These are phyloP conservation scores for Sporobolomyces phaffii DNA, from an alignment of 768 basidiomycete species.

Conservation along the genomic window DNA sequence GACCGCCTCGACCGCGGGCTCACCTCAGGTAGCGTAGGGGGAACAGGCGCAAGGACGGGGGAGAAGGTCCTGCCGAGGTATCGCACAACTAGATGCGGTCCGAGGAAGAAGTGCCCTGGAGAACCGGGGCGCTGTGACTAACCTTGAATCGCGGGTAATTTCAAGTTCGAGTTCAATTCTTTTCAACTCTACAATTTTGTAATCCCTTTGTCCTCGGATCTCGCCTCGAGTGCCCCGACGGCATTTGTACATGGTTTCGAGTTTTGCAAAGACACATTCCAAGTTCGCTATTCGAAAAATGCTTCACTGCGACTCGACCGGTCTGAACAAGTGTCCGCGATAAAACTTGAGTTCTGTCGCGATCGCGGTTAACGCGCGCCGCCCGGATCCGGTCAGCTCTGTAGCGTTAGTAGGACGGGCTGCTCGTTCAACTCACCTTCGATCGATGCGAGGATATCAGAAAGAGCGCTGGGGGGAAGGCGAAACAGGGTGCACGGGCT, in stretches of 20 bases:
- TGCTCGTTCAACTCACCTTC: constrained; percentile 24
- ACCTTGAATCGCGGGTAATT: too few relatives aligned
- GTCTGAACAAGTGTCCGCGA: constrained; percentile 26
- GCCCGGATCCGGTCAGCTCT: too few relatives aligned
- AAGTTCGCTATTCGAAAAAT: too few relatives aligned
- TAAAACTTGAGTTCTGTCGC: constrained; percentile 30
- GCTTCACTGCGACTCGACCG: neutral
- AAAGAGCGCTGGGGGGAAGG: constrained; percentile 17
- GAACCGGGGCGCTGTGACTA: neutral
- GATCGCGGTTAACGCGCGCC: too few relatives aligned
- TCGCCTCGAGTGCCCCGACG: too few relatives aligned
- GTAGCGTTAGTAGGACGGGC: too few relatives aligned
- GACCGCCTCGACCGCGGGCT: neutral
- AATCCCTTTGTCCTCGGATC: too few relatives aligned
- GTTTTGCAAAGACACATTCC: too few relatives aligned
- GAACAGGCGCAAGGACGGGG: neutral
- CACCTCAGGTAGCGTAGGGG: neutral
- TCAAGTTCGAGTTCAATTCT: too few relatives aligned
- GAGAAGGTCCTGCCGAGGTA: constrained; percentile 1
- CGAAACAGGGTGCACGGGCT: too few relatives aligned
- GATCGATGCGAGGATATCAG: constrained; percentile 35
- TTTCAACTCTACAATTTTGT: too few relatives aligned
- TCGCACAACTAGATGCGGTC: neutral
- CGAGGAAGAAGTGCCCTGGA: neutral
- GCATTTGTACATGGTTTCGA: too few relatives aligned